Percentiles rank a stretch among this genome's conserved stretches.
Conservation (phyloP, 2,329 filamentous ascomycete genomes). For the Colletotrichum salicis region DNA sequence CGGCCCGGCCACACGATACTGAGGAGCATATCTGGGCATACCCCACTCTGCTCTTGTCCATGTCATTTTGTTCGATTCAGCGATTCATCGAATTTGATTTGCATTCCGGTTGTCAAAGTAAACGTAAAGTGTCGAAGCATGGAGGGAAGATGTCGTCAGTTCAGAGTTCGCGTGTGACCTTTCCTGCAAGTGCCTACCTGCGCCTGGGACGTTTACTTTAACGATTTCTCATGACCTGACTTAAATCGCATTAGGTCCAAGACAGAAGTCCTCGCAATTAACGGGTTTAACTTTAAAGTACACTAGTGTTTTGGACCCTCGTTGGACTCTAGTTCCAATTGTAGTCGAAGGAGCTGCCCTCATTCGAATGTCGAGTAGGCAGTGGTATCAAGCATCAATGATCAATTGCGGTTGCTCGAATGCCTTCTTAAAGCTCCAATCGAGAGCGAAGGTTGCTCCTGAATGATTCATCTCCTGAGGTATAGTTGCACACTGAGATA, state of each 20-base stretch:
- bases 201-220: not conserved
- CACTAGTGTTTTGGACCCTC: not conserved
- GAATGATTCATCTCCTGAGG: too few relatives aligned
- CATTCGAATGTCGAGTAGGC: not conserved
- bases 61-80: not conserved
- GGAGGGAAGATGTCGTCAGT: not conserved
- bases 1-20: not conserved
- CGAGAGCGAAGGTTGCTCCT: too few relatives aligned
- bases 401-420: too few relatives aligned
- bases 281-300: not conserved
- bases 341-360: fast-evolving
- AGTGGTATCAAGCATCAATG: not conserved
- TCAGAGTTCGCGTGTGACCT: too few relatives aligned
- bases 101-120: not conserved
- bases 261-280: not conserved
- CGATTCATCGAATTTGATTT: not conserved
- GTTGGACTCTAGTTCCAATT: not conserved
- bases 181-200: not conserved
- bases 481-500: too few relatives aligned
- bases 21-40: not conserved
- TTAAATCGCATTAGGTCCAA: not conserved
- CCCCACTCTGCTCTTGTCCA: not conserved
- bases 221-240: not conserved
- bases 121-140: not conserved
- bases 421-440: too few relatives aligned